phyloP scores from a whole-genome alignment of 2,329 filamentous ascomycete genomes.

The Furcasterigmium sp. region DNA sequence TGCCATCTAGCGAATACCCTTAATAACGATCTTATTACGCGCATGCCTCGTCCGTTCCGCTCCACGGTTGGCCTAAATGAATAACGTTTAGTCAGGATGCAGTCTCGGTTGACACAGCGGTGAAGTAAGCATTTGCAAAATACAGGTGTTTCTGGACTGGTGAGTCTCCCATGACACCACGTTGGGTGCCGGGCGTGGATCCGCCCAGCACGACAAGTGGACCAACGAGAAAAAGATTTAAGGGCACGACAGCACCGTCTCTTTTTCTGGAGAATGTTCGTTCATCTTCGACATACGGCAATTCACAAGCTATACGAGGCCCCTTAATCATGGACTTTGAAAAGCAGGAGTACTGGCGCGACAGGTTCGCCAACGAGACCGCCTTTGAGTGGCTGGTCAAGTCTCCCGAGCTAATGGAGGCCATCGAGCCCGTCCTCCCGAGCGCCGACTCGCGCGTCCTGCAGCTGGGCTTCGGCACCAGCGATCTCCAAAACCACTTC shows the following conservation, averaged over 20 bases:
- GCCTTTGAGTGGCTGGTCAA: conserved; percentile 43
- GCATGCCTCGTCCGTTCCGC: too few relatives aligned
- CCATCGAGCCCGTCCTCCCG: conserved; percentile 32
- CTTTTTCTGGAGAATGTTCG: background rate
- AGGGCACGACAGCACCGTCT: background rate
- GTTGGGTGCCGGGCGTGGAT: background rate
- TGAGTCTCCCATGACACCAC: too few relatives aligned
- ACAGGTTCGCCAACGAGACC: conserved; percentile 37
- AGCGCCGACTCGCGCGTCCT: conserved; percentile 25
- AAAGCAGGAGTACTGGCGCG: conserved; percentile 43
- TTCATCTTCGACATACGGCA: too few relatives aligned
- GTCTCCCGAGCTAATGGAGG: conserved; percentile 32
- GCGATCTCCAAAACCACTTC: conserved; percentile 43
- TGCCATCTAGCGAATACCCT: background rate
- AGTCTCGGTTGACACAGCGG: too few relatives aligned
- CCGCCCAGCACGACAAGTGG: background rate
- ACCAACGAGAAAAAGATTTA: background rate
- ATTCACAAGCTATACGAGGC: background rate
- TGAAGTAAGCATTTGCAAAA: too few relatives aligned
- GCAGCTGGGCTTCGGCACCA: conserved; percentile 44
- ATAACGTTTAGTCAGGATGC: too few relatives aligned
- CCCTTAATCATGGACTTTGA: conserved; percentile 31
- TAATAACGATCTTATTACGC: too few relatives aligned
- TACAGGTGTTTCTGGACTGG: too few relatives aligned
- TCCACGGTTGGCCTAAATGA: too few relatives aligned